Conservation (phyloP, 768 basidiomycete genomes). For the Holtermannia corniformis region DNA sequence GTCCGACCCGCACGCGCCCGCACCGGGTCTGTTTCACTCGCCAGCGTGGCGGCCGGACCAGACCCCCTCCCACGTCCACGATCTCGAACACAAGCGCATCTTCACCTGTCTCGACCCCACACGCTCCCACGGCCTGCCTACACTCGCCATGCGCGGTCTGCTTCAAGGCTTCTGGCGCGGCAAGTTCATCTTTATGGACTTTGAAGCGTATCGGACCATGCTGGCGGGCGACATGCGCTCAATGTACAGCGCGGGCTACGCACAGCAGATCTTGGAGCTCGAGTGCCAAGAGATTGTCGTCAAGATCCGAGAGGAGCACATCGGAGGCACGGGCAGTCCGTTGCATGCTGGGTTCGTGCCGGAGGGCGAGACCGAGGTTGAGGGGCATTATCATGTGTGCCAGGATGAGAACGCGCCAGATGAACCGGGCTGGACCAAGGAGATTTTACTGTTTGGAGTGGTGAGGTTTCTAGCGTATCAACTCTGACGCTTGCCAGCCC, state of each 20-base stretch:
- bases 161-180: constrained; percentile 35
- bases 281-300: constrained; percentile 30
- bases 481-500: not conserved
- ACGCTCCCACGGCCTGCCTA: constrained; percentile 28
- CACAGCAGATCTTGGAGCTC: constrained; percentile 29
- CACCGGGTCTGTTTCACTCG: constrained; percentile 5
- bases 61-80: constrained; percentile 20
- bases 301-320: constrained; percentile 25
- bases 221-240: constrained; percentile 27
- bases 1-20: constrained; percentile 7
- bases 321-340: constrained; percentile 31
- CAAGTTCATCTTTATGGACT: constrained; percentile 34
- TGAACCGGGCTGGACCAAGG: constrained; percentile 39
- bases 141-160: constrained; percentile 21
- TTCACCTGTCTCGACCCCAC: constrained; percentile 33
- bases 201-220: constrained; percentile 31
- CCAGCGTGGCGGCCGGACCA: not conserved
- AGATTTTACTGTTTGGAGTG: constrained; percentile 33
- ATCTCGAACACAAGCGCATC: constrained; percentile 34
- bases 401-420: constrained; percentile 20
- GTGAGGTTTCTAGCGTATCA: constrained; percentile 4
- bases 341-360: constrained; percentile 26
- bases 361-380: constrained; percentile 9
- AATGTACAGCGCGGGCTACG: constrained; percentile 34
- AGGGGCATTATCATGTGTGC: constrained; percentile 21